Conservation (phyloP, 768 basidiomycete genomes). For the Agaricus blazei region DNA sequence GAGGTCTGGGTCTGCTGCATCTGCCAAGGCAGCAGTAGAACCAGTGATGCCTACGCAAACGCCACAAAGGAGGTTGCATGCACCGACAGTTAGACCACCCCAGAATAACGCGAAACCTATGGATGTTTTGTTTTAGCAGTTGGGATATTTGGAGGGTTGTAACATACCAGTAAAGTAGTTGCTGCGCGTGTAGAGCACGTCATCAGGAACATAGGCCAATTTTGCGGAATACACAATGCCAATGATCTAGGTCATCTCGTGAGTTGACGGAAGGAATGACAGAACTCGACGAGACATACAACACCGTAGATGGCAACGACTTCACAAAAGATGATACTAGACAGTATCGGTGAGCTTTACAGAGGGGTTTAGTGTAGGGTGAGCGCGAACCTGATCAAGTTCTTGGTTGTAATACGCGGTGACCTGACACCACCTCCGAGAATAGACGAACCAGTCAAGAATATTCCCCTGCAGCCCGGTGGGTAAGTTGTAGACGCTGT, state of each 20-base stretch:
- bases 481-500: constrained; percentile 2
- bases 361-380: not conserved
- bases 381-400: constrained; percentile 80
- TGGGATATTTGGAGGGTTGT: constrained; percentile 1
- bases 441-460: constrained; percentile 94
- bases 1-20: constrained; percentile 89
- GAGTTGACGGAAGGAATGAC: not conserved
- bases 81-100: constrained; percentile 91
- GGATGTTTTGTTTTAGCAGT: not conserved
- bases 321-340: constrained; percentile 97
- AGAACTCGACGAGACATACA: constrained; percentile 39
- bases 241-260: constrained; percentile 58
- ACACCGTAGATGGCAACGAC: constrained; percentile 99
- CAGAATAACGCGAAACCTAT: constrained; percentile 92
- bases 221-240: constrained; percentile 95
- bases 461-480: constrained; percentile 78
- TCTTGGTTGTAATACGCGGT: constrained; percentile 94
- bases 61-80: constrained; percentile 94
- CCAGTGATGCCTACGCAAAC: constrained; percentile 93
- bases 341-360: not conserved
- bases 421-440: constrained; percentile 92
- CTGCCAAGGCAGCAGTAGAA: constrained; percentile 90
- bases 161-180: constrained; percentile 87
- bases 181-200: constrained; percentile 70
- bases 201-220: constrained; percentile 54